Evolutionary conservation across 495 filamentous ascomycete genomes (phyloP).

Genomic region (Bryoglossum gracile): DNA sequence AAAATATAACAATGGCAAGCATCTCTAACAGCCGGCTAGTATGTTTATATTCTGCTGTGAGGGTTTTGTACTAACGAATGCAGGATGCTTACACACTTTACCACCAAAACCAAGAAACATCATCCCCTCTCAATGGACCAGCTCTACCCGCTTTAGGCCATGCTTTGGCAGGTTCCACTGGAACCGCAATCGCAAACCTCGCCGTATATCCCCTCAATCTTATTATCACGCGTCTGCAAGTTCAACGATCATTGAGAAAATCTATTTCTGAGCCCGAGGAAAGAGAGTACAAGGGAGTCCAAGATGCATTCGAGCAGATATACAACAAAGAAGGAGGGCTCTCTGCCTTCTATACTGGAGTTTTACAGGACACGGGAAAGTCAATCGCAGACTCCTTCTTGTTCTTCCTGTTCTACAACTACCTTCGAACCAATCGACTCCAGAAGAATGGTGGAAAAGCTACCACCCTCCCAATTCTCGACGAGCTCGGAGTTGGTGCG

Average conservation of each 20-base stretch:
- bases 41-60: background rate
- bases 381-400: constrained; percentile 70
- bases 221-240: constrained; percentile 79
- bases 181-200: constrained; percentile 73
- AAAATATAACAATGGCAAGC: constrained; percentile 16
- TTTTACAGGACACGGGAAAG: constrained; percentile 64
- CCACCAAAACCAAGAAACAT: constrained; percentile 19
- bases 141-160: constrained; percentile 82
- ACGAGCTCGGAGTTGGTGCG: constrained; percentile 73
- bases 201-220: constrained; percentile 77
- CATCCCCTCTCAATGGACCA: constrained; percentile 9
- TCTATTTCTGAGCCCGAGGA: constrained; percentile 25
- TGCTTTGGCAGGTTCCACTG: constrained; percentile 71
- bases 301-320: constrained; percentile 66
- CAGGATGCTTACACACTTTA: constrained; percentile 23
- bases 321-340: constrained; percentile 63
- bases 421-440: constrained; percentile 56
- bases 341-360: constrained; percentile 66
- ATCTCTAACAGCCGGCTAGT: constrained; percentile 24
- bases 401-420: constrained; percentile 79
- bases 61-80: background rate
- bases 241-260: constrained; percentile 53
- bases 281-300: constrained; percentile 49
- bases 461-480: constrained; percentile 53
- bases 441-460: constrained; percentile 30